Evolutionary conservation across 495 filamentous ascomycete species (phyloP), one percentile per base, ranked within the genome.

Genomic region (Xylaria castorea): DNA sequence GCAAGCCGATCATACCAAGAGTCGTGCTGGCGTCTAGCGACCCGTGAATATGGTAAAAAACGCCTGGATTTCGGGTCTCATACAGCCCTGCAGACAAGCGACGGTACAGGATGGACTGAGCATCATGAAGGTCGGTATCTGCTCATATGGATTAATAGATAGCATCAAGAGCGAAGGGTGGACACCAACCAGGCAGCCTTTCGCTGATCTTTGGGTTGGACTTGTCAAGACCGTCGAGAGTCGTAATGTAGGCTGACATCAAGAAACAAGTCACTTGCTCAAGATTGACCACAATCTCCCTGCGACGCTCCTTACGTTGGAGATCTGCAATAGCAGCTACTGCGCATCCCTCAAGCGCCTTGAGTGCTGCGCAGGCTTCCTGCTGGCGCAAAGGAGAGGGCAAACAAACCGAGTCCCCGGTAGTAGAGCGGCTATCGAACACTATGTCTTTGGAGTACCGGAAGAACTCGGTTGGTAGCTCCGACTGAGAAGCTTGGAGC

Each of bases 31-130:
- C 92, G 71, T 93, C 91, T 22, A 94, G 79, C 1, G 92, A 94
- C 38, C 92, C 92, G 79, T 94, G 92, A 68, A 94, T 92, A 77
- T 95, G 92, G 77, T 91, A 94, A 77, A 86, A 95, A 75, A 91
- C 85, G 57, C 85, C 87, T 34, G 81, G 83, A 62, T 85, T 87
- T 77, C 89, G 91, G 6, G 92, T 94, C 71, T 87, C 85, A 82
- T 94, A 95, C 16, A 94, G 81, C 78, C 93, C 93, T 18, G 92
- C 92, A 34, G 92, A 92, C 74, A 94, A 86, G 48, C 92, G 88
- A 42, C 92, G 88, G 77, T 95, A 93, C 22, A 90, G 83, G 75
- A 89, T 89, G 3, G 91, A 92, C 77, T 94, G 92, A 7, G 92
- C 91, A 62, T 83, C 81, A 65, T 91, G 82, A 30, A 93, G 79